These are phyloP conservation scores for Podospora sp. DNA, from an alignment of 495 filamentous ascomycete species.

Conservation along the genomic window DNA sequence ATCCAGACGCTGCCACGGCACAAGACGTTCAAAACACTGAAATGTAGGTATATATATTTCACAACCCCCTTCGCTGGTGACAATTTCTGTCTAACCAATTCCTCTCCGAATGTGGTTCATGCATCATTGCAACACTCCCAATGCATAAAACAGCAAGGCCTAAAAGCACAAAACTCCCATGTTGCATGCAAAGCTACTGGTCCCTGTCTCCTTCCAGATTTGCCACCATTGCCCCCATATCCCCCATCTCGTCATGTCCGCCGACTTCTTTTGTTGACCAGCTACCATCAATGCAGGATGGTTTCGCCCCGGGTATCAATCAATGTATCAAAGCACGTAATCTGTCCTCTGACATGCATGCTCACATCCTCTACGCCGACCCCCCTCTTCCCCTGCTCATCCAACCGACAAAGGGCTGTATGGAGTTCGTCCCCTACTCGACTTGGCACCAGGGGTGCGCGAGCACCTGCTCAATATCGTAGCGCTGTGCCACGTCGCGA, in stretches of 20 bases:
- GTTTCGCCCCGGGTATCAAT: background rate
- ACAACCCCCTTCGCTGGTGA: constrained; percentile 1
- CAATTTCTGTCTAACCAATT: constrained; percentile 11
- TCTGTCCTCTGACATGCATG: background rate
- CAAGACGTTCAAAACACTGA: no score
- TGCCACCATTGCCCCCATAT: background rate
- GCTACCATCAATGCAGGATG: background rate
- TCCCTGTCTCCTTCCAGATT: background rate
- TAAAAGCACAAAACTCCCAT: background rate
- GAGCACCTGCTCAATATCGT: constrained; percentile 80
- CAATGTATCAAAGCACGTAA: background rate
- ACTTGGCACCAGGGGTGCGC: constrained; percentile 77
- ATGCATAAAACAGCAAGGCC: background rate
- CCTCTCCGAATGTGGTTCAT: constrained; percentile 11
- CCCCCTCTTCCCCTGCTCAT: background rate
- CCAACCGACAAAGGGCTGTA: background rate
- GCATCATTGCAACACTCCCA: constrained; percentile 5
- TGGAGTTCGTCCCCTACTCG: constrained; percentile 27
- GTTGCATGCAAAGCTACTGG: background rate
- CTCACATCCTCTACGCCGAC: background rate
- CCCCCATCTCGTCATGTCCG: background rate
- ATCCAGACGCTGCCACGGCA: no score
- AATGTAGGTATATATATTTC: constrained; percentile 6
- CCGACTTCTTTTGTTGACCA: background rate
- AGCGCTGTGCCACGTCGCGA: constrained; percentile 77